Conservation (phyloP, 768 basidiomycete species). For the Xerocomus spinulosus region DNA sequence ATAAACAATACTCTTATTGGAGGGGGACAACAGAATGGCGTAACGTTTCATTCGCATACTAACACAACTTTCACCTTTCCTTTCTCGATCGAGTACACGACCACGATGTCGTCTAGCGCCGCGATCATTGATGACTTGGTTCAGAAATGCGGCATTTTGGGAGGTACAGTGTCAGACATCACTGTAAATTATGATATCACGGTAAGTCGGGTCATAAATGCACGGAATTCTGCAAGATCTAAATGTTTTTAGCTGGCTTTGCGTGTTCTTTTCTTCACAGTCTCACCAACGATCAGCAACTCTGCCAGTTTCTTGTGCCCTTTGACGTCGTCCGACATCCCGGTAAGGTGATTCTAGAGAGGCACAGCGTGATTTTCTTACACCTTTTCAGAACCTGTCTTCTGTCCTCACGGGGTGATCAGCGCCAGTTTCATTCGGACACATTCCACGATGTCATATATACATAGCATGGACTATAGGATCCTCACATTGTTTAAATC, state of each 20-base stretch:
- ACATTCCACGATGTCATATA: constrained; percentile 7
- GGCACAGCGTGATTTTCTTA: constrained; percentile 10
- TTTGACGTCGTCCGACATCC: constrained; percentile 33
- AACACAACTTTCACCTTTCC: constrained; percentile 73
- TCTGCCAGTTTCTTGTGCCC: constrained; percentile 64
- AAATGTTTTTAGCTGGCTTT: constrained; percentile 50
- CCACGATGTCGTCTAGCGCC: constrained; percentile 46
- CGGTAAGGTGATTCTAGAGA: constrained; percentile 10
- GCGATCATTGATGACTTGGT: constrained; percentile 59
- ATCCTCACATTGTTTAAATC: neutral
- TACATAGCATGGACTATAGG: constrained; percentile 19
- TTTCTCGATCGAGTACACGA: constrained; percentile 61
- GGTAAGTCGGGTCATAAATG: constrained; percentile 29
- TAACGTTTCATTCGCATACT: constrained; percentile 47
- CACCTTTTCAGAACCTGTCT: constrained; percentile 13
- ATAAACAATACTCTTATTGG: constrained; percentile 68
- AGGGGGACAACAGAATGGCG: constrained; percentile 44
- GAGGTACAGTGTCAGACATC: constrained; percentile 44
- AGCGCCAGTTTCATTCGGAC: constrained; percentile 5
- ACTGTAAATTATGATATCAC: constrained; percentile 63
- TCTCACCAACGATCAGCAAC: constrained; percentile 64
- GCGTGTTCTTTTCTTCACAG: constrained; percentile 56
- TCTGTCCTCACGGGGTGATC: constrained; percentile 13
- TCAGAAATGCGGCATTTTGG: constrained; percentile 54
- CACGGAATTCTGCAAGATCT: constrained; percentile 4